Conservation (phyloP, 495 filamentous ascomycete genomes). For the Thermothielavioides terrestris region DNA sequence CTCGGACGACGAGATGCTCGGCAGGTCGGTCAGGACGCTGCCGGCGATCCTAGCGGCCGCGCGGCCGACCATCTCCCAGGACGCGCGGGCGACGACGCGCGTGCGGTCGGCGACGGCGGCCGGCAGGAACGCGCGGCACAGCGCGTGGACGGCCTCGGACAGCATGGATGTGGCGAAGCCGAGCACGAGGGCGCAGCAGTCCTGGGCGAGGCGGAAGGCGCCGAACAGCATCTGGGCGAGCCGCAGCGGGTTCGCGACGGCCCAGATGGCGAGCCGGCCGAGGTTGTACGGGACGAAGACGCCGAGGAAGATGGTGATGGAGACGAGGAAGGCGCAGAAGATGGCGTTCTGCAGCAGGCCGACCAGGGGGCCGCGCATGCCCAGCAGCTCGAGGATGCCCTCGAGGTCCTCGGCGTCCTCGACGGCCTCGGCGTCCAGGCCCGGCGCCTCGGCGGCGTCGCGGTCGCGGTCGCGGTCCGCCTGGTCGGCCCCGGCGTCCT, state of each 20-base stretch:
- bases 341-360: constrained; percentile 89
- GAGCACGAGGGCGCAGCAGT: constrained; percentile 33
- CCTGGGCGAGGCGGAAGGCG: constrained; percentile 58
- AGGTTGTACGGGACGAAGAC: constrained; percentile 88
- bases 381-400: constrained; percentile 90
- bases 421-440: constrained; percentile 40
- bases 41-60: constrained; percentile 32
- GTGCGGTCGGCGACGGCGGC: constrained; percentile 10
- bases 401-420: constrained; percentile 97
- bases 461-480: constrained; percentile 26
- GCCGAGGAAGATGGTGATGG: constrained; percentile 70
- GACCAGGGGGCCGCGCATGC: constrained; percentile 87
- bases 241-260: constrained; percentile 69
- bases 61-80: constrained; percentile 14
- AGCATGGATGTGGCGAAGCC: constrained; percentile 25
- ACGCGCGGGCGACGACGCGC: background rate
- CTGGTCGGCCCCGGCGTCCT: constrained; percentile 5
- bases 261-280: constrained; percentile 72
- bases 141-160: constrained; percentile 3
- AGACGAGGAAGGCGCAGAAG: constrained; percentile 85
- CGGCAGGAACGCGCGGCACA: constrained; percentile 15
- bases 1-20: constrained; percentile 31
- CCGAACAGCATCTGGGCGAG: constrained; percentile 62
- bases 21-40: constrained; percentile 32
- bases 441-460: constrained; percentile 35